Base-by-base conservation (phyloP, 2,329 filamentous ascomycete genomes). In the Pezicula rhizophila region DNA sequence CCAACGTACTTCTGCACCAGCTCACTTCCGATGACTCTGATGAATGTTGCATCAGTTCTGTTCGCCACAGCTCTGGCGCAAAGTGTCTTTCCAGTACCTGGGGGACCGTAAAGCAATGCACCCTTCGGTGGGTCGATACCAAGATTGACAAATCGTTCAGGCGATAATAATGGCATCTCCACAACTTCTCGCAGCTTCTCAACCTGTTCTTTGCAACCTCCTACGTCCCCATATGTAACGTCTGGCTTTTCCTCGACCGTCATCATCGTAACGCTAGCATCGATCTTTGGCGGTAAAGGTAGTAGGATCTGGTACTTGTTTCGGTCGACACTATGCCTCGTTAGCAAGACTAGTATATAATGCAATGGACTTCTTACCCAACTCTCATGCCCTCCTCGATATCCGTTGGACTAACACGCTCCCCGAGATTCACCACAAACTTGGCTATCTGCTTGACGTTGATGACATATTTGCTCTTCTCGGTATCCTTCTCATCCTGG, bases 371-470 rank as follows among this genome's bases (percentile, higher is more conserved):
- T 52, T 38, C 76, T 60, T 74, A 82, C 70, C 91, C 93, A 53
- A 99, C 93, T 59, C 93, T 84, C 93, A 99, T 99, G 57, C 93
- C 93, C 70, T 99, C 93, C 67, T 99, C 93, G 63, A 99, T 99
- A 82, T 99, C 93, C 59, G 93, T 97, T 44, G 93, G 93, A 65
- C 88, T 95, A 60, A 99, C 93, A 56, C 93, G 86, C 67, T 99
- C 93, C 61, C 93, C 93, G 46, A 99, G 82, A 70, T 96, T 93
- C 57, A 99, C 93, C 45, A 99, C 93, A 64, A 99, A 99, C 74
- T 99, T 99, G 64, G 93, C 93, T 64, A 99, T 99, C 71, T 99
- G 93, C 78, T 99, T 99, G 61, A 99, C 92, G 72, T 99, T 99
- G 79, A 99, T 99, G 64, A 99, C 91, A 75, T 99, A 99, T 83